Conservation (phyloP, 225 moss, liverwort and hornwort genomes). For the Marchantia paleacea region DNA sequence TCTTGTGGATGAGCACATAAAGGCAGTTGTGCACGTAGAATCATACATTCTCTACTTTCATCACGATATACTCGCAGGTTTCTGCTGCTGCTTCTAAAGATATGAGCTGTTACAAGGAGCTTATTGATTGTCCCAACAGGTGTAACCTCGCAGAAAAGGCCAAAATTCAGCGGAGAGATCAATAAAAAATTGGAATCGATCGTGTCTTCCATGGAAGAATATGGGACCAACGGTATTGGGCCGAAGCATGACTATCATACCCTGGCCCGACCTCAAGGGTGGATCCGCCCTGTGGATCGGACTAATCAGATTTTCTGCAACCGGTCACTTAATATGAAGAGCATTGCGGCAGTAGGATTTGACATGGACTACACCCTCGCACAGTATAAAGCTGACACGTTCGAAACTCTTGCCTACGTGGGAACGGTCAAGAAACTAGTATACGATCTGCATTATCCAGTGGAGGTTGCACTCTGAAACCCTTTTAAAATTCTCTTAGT, state of each 20-base stretch:
- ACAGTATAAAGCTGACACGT: constrained; percentile 89
- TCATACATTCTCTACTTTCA: neutral
- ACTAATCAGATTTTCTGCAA: constrained; percentile 86
- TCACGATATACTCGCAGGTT: neutral
- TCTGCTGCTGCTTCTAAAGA: neutral
- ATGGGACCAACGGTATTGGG: constrained; percentile 7
- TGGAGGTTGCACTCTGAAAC: constrained; percentile 48
- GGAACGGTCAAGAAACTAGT: constrained; percentile 87
- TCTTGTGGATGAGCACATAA: neutral
- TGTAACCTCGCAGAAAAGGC: constrained; percentile 8
- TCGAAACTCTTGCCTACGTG: constrained; percentile 80
- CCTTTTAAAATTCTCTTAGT: neutral
- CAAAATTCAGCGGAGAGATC: constrained; percentile 22
- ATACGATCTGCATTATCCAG: constrained; percentile 67
- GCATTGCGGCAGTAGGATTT: constrained; percentile 93
- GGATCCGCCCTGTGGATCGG: constrained; percentile 55
- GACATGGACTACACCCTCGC: constrained; percentile 99
- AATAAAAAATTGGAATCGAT: constrained; percentile 21
- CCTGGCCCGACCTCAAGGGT: constrained; percentile 35
- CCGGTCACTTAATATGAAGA: constrained; percentile 88
- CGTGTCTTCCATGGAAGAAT: constrained; percentile 5
- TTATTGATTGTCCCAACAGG: constrained; percentile 13
- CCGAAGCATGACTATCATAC: constrained; percentile 7
- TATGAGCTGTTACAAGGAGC: neutral
- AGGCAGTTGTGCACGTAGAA: neutral